Base-by-base conservation (phyloP, 139 green algal genomes). In the Micromonas commoda region DNA sequence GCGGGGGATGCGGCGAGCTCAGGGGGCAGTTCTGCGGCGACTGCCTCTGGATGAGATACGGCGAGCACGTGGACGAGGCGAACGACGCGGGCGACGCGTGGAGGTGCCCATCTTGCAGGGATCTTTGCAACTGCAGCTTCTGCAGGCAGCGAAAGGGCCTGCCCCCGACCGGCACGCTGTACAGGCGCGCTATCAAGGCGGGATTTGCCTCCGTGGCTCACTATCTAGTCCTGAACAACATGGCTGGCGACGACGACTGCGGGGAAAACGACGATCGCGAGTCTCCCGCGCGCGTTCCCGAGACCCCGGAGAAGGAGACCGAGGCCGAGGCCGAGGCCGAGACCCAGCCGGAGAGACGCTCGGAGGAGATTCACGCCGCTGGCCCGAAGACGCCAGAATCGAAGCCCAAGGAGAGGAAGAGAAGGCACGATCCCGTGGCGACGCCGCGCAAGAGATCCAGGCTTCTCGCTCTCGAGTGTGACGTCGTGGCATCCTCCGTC, bases 41-140 rank as follows among this genome's bases (percentile, higher is more conserved):
- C 80, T 94, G 90, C 85, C 77, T 94, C 64, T 91, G 83, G 63
- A 94, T 91, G 89, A 69, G 82, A 24, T 86, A 90, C 51, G 88
- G 88, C n/a, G 88, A 92, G 74, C 87, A 92, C 38, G 73, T 92
- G 64, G 57, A 86, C 23, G 86, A 92, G 81, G 54, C 70, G 20
- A 87, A 87, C 53, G 66, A 21, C 20, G 16, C 5, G 24, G 33
- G 33, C 16, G 63, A 73, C 4, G 32, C 64, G 23, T 94, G 90
- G 90, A 75, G 70, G 38, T 94, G 90, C 81, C 90, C 90, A 3
- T 28, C 73, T 3, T 94, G 90, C 78, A 76, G 89, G 6, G 90
- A 88, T 64, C 77, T 94, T 20, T 94, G 90, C 83, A 94, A 93
- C 85, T 94, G 90, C 83, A 87, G 79, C 64, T 86, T 90, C 76